These are phyloP conservation scores for Globisporangium nagaii DNA, from an alignment of 352 stramenopile species.

Conservation along the genomic window DNA sequence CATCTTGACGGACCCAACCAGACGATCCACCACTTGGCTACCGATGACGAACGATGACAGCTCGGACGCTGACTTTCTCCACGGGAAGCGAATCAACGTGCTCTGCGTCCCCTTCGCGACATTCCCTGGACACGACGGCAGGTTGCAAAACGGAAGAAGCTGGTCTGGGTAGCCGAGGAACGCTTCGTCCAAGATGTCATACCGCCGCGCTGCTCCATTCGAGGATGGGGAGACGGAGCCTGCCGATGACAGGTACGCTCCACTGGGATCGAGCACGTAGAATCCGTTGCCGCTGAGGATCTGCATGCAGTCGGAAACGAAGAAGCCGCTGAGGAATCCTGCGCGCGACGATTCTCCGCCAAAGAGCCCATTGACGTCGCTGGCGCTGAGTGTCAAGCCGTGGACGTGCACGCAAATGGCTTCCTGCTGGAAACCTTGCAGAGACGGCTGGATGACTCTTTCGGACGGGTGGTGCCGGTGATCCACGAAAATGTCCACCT, in stretches of 20 bases:
- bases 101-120: slow-evolving; percentile 36
- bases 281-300: slow-evolving; percentile 72
- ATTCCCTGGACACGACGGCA: slow-evolving; percentile 60
- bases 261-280: slow-evolving; percentile 71
- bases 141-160: slow-evolving; percentile 58
- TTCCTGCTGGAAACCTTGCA: slow-evolving; percentile 66
- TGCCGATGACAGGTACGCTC: slow-evolving; percentile 28
- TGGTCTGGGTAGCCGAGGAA: slow-evolving; percentile 73
- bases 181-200: slow-evolving; percentile 53
- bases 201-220: slow-evolving; percentile 33
- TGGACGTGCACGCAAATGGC: slow-evolving; percentile 71
- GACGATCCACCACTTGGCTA: slow-evolving; percentile 16
- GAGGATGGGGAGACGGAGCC: neutral
- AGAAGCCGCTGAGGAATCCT: slow-evolving; percentile 56
- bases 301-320: slow-evolving; percentile 70
- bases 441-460: slow-evolving; percentile 63
- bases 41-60: slow-evolving; percentile 35
- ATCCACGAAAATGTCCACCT: slow-evolving; percentile 71
- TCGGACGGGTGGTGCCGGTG: slow-evolving; percentile 54
- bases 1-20: slow-evolving; percentile 36
- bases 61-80: slow-evolving; percentile 36
- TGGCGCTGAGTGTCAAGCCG: slow-evolving; percentile 36
- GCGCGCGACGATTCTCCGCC: slow-evolving; percentile 39
- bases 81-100: slow-evolving; percentile 70
- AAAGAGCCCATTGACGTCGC: slow-evolving; percentile 52